These are phyloP conservation scores for Plenodomus biglobosus DNA, from an alignment of 2,329 filamentous ascomycete species.

Conservation along the genomic window DNA sequence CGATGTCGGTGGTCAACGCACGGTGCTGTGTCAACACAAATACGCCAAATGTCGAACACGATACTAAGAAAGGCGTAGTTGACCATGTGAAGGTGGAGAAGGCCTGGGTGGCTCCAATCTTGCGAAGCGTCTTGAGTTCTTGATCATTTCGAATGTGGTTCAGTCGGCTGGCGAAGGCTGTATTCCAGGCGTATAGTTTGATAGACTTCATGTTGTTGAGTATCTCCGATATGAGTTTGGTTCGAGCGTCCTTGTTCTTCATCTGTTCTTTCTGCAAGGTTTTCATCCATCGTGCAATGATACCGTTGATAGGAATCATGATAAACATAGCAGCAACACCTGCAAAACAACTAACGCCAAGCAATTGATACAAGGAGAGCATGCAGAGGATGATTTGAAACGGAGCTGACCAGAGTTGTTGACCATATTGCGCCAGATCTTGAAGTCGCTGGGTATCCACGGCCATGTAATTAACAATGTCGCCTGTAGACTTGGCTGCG, in stretches of 20 bases:
- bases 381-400: conserved; percentile 97
- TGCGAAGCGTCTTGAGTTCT: conserved; percentile 91
- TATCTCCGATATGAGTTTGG: conserved; percentile 92
- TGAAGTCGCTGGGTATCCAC: conserved; percentile 95
- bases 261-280: conserved; percentile 93
- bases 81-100: conserved; percentile 98
- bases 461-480: conserved; percentile 99
- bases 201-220: conserved; percentile 99
- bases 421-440: conserved; percentile 91
- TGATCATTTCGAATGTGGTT: conserved; percentile 95
- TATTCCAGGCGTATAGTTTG: conserved; percentile 97
- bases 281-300: conserved; percentile 92
- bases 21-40: conserved; percentile 82
- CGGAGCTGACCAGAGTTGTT: conserved; percentile 94
- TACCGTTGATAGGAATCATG: conserved; percentile 94
- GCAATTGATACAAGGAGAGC: conserved; percentile 91
- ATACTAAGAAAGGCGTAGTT: conserved; percentile 94
- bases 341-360: conserved; percentile 93
- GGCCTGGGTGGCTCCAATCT: conserved; percentile 91
- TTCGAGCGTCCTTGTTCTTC: conserved; percentile 97
- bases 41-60: conserved; percentile 92
- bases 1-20: conserved; percentile 88
- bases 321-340: conserved; percentile 93
- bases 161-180: conserved; percentile 95
- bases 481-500: conserved; percentile 84